A percentile compares a stretch with the other conserved stretches of the same genome.
These are phyloP conservation scores for Coniophora puteana DNA, from an alignment of 1,284 basidiomycete genomes.

Conservation along the genomic window DNA sequence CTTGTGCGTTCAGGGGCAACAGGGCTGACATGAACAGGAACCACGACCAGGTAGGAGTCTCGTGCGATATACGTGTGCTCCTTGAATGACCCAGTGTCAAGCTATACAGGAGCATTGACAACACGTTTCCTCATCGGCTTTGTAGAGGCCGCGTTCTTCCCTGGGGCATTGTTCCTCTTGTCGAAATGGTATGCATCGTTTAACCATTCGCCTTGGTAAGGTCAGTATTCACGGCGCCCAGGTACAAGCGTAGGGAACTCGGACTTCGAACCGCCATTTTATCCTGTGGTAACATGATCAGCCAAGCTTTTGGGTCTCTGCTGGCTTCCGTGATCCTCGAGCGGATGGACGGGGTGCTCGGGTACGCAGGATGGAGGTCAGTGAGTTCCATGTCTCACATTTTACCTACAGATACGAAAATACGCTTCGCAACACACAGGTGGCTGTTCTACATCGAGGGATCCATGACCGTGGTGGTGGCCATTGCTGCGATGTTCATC, in stretches of 20 bases:
- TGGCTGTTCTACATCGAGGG: slow-evolving; percentile 81
- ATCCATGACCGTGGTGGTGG: slow-evolving; percentile 60
- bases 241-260: slow-evolving; percentile 45
- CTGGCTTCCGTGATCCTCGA: slow-evolving; percentile 71
- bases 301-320: slow-evolving; percentile 82
- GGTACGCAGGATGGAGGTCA: slow-evolving; percentile 73
- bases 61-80: neutral
- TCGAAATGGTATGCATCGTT: slow-evolving; percentile 70
- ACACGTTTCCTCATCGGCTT: slow-evolving; percentile 74
- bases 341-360: slow-evolving; percentile 67
- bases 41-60: slow-evolving; percentile 54
- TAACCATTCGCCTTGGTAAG: neutral
- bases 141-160: slow-evolving; percentile 73
- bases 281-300: slow-evolving; percentile 52
- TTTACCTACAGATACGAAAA: slow-evolving; percentile 2
- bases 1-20: neutral
- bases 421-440: slow-evolving; percentile 26
- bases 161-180: slow-evolving; percentile 65
- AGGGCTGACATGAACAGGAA: slow-evolving; percentile 33
- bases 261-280: slow-evolving; percentile 73
- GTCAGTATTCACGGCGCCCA: slow-evolving; percentile 43
- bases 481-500: slow-evolving; percentile 57
- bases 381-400: too few relatives aligned
- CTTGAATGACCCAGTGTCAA: slow-evolving; percentile 20
- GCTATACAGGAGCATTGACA: slow-evolving; percentile 65